A percentile compares a stretch with the other conserved stretches of the same genome.
Conservation (phyloP, 768 basidiomycete species). For the Cystoderma amianthinum region DNA sequence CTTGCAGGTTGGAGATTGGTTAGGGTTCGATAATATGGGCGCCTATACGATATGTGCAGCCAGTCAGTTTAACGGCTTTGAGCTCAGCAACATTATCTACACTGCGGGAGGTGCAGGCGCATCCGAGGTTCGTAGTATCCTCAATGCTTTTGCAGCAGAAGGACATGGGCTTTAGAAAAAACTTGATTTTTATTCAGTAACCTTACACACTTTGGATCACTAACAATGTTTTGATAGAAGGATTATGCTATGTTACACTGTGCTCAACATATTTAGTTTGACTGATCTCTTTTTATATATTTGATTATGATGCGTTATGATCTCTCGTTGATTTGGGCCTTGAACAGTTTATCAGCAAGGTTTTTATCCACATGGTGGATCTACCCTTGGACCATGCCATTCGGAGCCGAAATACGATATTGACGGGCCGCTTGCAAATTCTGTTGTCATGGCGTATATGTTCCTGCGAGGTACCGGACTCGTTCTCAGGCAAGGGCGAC, state of each 20-base stretch:
- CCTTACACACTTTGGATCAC: too few species aligned
- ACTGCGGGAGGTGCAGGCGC: conserved; percentile 55
- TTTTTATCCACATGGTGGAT: background rate
- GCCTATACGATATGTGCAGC: conserved; percentile 99
- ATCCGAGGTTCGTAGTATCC: conserved; percentile 43
- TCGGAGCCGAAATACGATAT: conserved; percentile 27
- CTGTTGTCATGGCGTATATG: conserved; percentile 12
- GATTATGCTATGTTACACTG: too few species aligned
- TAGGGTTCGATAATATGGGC: conserved; percentile 97
- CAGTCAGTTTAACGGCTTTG: conserved; percentile 91
- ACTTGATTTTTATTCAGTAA: too few species aligned
- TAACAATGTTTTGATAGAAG: too few species aligned
- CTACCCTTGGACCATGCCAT: conserved; percentile 2
- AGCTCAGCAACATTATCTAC: conserved; percentile 73
- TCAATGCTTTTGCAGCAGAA: conserved; percentile 41
- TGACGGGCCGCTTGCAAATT: conserved; percentile 14
- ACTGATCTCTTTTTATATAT: too few species aligned
- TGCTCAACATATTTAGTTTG: too few species aligned
- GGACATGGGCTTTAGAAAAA: conserved; percentile 31
- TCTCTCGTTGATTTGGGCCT: background rate
- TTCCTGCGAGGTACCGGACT: conserved; percentile 25
- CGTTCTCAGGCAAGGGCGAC: conserved; percentile 19
- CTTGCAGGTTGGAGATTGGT: conserved; percentile 92
- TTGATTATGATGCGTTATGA: too few species aligned
- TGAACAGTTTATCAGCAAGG: background rate